Conservation (phyloP, 2,329 filamentous ascomycete genomes). For the Trichoderma koningiopsis region DNA sequence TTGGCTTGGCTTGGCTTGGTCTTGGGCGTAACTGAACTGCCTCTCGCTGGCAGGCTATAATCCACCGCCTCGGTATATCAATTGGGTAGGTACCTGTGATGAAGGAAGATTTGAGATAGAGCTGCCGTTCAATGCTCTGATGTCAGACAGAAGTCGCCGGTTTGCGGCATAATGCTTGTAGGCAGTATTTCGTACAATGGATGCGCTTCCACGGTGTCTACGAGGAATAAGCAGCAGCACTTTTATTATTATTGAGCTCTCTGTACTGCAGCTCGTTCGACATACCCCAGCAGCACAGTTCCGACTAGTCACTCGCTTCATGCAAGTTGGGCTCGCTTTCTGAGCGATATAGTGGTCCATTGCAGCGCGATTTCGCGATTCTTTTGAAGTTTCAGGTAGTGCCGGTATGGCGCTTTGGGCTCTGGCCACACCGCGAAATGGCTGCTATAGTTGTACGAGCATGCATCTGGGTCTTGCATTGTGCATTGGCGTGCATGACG, state of each 20-base stretch:
- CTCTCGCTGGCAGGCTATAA: background rate
- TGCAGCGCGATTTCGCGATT: background rate
- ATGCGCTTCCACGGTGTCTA: background rate
- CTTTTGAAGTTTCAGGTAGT: background rate
- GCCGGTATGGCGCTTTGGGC: constrained; percentile 5
- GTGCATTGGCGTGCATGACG: constrained; percentile 24
- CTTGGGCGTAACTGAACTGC: background rate
- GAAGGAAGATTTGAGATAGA: background rate
- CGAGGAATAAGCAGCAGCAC: background rate
- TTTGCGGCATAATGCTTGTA: background rate
- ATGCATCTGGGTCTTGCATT: constrained; percentile 12
- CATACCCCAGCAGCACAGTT: constrained; percentile 4
- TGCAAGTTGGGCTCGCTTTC: background rate
- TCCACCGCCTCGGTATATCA: background rate
- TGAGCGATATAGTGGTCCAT: background rate
- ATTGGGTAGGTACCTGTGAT: background rate
- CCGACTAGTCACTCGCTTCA: constrained; percentile 9
- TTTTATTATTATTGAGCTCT: background rate
- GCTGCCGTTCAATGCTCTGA: background rate
- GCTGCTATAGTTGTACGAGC: background rate
- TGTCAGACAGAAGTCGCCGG: background rate
- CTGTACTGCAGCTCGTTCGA: background rate
- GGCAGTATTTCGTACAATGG: background rate
- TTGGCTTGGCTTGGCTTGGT: background rate
- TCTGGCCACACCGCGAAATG: constrained; percentile 15